These are phyloP conservation scores for Claviceps sorghi DNA, from an alignment of 2,329 filamentous ascomycete genomes.

Conservation along the genomic window DNA sequence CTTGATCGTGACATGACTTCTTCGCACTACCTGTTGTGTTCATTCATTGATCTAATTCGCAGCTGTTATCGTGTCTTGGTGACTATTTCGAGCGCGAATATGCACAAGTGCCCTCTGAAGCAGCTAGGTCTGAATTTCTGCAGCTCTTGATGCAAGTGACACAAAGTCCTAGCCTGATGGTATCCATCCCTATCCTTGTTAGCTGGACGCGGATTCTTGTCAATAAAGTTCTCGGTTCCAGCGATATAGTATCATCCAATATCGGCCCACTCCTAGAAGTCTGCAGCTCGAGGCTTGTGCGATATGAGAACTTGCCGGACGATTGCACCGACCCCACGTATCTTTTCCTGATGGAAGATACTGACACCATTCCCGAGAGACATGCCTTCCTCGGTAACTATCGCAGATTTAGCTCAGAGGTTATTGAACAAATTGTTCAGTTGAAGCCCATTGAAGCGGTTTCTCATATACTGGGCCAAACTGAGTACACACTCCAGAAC, in stretches of 20 bases:
- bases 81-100: conserved; percentile 72
- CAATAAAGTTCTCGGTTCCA: conserved; percentile 50
- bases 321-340: conserved; percentile 68
- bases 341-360: conserved; percentile 78
- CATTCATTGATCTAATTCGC: conserved; percentile 5
- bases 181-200: conserved; percentile 85
- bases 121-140: conserved; percentile 60
- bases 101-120: conserved; percentile 44
- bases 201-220: conserved; percentile 75
- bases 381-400: conserved; percentile 96
- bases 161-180: conserved; percentile 72
- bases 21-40: not conserved
- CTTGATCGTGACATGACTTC: not conserved
- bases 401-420: conserved; percentile 70
- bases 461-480: conserved; percentile 68
- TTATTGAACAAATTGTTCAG: conserved; percentile 77
- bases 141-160: conserved; percentile 66
- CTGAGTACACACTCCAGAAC: conserved; percentile 58
- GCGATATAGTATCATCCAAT: conserved; percentile 45
- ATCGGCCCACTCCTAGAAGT: conserved; percentile 68
- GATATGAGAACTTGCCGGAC: conserved; percentile 75
- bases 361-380: conserved; percentile 83
- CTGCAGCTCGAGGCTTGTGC: conserved; percentile 68
- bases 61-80: conserved; percentile 76
- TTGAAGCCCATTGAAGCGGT: conserved; percentile 74